Evolutionary conservation across 768 basidiomycete species (phyloP).

Genomic region (Collybia mongolica): DNA sequence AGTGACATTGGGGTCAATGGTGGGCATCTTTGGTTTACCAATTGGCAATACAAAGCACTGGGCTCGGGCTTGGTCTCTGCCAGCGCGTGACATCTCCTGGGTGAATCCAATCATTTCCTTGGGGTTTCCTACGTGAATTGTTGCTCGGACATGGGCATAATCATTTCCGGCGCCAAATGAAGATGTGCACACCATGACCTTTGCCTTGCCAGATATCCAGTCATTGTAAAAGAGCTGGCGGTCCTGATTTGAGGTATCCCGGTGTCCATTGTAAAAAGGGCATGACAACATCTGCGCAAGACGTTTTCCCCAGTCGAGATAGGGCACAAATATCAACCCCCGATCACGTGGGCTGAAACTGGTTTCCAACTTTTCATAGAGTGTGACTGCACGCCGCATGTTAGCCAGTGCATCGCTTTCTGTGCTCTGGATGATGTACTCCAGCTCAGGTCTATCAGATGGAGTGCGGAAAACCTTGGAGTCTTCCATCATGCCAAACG

Average conservation of each 20-base stretch:
- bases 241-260: conserved; percentile 1
- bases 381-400: background rate
- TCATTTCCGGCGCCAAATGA: conserved; percentile 26
- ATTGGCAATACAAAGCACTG: no score
- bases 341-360: background rate
- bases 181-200: conserved; percentile 18
- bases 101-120: conserved; percentile 18
- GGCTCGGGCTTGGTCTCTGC: conserved; percentile 7
- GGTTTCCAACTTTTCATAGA: background rate
- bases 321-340: conserved; percentile 10
- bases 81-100: conserved; percentile 19
- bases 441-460: conserved; percentile 14
- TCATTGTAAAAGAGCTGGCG: background rate
- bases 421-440: background rate
- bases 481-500: conserved; percentile 7
- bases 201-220: conserved; percentile 9
- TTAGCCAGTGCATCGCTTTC: fast-evolving
- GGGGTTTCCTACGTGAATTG: conserved; percentile 17
- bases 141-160: conserved; percentile 14
- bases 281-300: background rate
- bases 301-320: conserved; percentile 1
- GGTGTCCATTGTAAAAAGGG: conserved; percentile 13
- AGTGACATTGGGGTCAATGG: no score
- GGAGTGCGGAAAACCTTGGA: background rate
- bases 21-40: no score